Conservation (phyloP, 768 basidiomycete genomes). For the Gelatoporia subvermispora region DNA sequence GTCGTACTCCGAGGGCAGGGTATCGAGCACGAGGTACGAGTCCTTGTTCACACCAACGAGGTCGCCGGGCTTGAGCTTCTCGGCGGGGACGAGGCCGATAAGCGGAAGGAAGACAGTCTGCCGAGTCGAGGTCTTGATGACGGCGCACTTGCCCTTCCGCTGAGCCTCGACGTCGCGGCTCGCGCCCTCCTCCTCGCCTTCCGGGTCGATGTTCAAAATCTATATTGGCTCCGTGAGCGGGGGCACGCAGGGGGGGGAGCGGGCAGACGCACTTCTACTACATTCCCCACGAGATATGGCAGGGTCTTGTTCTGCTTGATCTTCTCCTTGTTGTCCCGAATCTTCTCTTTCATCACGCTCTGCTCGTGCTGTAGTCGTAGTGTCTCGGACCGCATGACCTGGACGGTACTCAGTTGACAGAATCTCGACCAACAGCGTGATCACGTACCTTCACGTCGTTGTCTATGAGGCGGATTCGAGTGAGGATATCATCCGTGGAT, state of each 20-base stretch:
- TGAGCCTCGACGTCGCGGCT: conserved; percentile 93
- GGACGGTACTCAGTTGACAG: conserved; percentile 5
- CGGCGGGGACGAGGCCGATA: conserved; percentile 93
- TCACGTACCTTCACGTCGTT: conserved; percentile 86
- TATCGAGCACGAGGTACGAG: conserved; percentile 95
- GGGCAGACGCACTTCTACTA: conserved; percentile 76
- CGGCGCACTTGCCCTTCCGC: conserved; percentile 96
- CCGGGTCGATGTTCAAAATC: conserved; percentile 94
- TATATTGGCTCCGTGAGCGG: conserved; percentile 30
- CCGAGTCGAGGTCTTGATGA: conserved; percentile 97
- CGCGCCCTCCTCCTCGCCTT: conserved; percentile 92
- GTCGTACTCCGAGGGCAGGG: conserved; percentile 94
- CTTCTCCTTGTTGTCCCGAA: conserved; percentile 96
- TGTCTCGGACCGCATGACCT: conserved; percentile 98
- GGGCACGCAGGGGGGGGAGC: not conserved
- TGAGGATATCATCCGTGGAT: conserved; percentile 81
- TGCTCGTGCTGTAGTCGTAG: conserved; percentile 91
- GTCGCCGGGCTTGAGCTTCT: conserved; percentile 85
- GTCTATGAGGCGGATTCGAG: conserved; percentile 88
- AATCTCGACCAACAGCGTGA: not conserved
- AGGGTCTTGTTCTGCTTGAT: conserved; percentile 99
- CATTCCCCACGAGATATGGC: conserved; percentile 95
- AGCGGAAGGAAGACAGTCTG: conserved; percentile 98
- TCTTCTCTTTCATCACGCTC: conserved; percentile 96
- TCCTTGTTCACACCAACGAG: conserved; percentile 99